Evolutionary conservation across 805 yeast species (phyloP).

Genomic region (Kodamaea neixiangensis): DNA sequence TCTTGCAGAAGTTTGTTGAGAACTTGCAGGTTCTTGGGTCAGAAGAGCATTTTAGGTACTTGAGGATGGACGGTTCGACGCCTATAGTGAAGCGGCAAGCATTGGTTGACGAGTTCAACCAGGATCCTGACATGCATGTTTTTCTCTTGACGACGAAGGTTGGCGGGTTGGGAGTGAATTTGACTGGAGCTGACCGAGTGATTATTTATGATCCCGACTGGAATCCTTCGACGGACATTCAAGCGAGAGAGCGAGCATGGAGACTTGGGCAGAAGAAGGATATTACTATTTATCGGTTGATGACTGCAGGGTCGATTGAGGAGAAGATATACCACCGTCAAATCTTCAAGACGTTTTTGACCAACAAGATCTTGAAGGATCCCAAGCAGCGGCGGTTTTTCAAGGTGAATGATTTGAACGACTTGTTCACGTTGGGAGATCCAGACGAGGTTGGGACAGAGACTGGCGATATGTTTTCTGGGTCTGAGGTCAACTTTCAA

Average conservation of each 20-base stretch:
- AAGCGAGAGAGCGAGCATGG: slow-evolving; percentile 98
- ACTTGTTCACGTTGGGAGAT: slow-evolving; percentile 82
- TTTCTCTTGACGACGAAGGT: slow-evolving; percentile 91
- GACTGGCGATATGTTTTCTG: slow-evolving; percentile 63
- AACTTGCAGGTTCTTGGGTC: slow-evolving; percentile 28
- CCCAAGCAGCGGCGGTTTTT: slow-evolving; percentile 93
- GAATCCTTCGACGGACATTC: slow-evolving; percentile 97
- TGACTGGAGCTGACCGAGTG: slow-evolving; percentile 94
- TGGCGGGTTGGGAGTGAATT: slow-evolving; percentile 92
- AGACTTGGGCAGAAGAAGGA: slow-evolving; percentile 92
- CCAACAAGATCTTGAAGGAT: slow-evolving; percentile 91
- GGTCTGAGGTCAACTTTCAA: slow-evolving; percentile 41
- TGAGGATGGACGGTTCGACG: slow-evolving; percentile 95
- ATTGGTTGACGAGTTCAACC: slow-evolving; percentile 80
- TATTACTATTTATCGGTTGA: slow-evolving; percentile 84
- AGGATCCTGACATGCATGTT: slow-evolving; percentile 54
- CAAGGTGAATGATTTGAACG: slow-evolving; percentile 89
- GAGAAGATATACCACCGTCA: slow-evolving; percentile 97
- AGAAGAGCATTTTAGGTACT: slow-evolving; percentile 42
- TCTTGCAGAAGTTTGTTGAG: slow-evolving; percentile 67
- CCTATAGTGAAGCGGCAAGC: slow-evolving; percentile 73
- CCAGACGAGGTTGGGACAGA: slow-evolving; percentile 66
- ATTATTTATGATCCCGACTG: slow-evolving; percentile 96
- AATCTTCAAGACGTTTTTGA: slow-evolving; percentile 89
- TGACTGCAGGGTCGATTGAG: slow-evolving; percentile 94